Conservation (phyloP, 352 stramenopile species). For the Globisporangium barbulae region DNA sequence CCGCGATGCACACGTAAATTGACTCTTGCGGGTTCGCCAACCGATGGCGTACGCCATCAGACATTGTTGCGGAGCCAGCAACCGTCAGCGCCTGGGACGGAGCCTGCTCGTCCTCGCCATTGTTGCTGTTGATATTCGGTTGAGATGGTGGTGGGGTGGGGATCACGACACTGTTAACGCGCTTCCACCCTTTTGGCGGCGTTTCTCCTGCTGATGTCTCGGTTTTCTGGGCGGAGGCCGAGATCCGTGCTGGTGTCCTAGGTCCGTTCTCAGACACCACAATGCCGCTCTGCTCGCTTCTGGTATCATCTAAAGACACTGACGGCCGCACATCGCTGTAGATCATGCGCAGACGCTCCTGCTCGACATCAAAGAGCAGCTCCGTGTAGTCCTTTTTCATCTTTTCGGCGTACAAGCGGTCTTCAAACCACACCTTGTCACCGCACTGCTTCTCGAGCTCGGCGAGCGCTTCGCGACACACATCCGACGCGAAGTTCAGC, state of each 20-base stretch:
- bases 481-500: constrained; percentile 43
- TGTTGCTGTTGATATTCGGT: constrained; percentile 4
- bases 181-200: constrained; percentile 1
- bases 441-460: constrained; percentile 42
- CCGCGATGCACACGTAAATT: constrained; percentile 36
- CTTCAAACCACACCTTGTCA: constrained; percentile 38
- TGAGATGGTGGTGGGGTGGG: background rate
- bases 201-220: background rate
- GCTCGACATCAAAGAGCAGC: constrained; percentile 65
- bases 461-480: constrained; percentile 44
- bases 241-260: background rate
- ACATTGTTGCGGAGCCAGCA: constrained; percentile 1
- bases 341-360: constrained; percentile 61
- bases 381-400: constrained; percentile 80
- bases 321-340: constrained; percentile 32
- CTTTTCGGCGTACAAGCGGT: constrained; percentile 55
- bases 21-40: constrained; percentile 46
- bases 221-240: too few species aligned
- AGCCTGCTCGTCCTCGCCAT: constrained; percentile 1
- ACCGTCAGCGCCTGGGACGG: constrained; percentile 15
- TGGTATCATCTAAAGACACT: background rate
- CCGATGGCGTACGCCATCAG: constrained; percentile 16
- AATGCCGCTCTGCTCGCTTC: constrained; percentile 10
- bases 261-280: background rate
- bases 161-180: constrained; percentile 1